Conservation (phyloP, 148 eudicot genomes). For the Fagopyrum esculentum region DNA sequence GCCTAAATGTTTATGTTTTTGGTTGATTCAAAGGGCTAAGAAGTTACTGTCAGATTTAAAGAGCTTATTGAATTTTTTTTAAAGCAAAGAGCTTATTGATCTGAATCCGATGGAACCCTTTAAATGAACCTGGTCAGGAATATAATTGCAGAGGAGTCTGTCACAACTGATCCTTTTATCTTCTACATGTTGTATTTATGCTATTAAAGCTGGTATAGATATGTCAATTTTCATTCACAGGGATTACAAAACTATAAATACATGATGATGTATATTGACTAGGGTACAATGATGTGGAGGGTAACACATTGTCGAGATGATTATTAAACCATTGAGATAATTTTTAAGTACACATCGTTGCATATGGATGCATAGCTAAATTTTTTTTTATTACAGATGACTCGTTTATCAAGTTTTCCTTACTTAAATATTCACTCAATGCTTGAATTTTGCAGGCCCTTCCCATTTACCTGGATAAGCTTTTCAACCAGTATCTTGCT, state of each 20-base stretch:
- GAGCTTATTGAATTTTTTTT: background rate
- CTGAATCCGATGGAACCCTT: background rate
- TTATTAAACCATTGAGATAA: background rate
- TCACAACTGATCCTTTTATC: background rate
- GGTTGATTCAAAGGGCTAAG: background rate
- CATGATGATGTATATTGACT: background rate
- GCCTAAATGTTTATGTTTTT: background rate
- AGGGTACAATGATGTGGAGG: background rate
- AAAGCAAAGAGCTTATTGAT: background rate
- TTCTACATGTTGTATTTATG: background rate
- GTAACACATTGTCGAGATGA: background rate
- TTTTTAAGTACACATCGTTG: background rate
- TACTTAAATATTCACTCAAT: conserved; percentile 2
- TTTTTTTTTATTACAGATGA: background rate
- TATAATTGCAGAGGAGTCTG: background rate
- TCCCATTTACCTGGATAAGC: conserved; percentile 87
- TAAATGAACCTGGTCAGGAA: background rate
- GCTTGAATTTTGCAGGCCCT: conserved; percentile 65
- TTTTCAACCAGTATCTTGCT: conserved; percentile 86
- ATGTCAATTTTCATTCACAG: background rate
- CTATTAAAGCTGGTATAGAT: background rate
- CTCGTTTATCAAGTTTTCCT: background rate
- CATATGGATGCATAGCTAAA: background rate
- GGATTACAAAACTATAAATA: background rate
- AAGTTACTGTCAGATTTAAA: background rate